Percentiles rank a stretch among this genome's conserved stretches.
These are phyloP conservation scores for Leishmania aethiopica DNA, from an alignment of 208 protist genomes.

Conservation along the genomic window DNA sequence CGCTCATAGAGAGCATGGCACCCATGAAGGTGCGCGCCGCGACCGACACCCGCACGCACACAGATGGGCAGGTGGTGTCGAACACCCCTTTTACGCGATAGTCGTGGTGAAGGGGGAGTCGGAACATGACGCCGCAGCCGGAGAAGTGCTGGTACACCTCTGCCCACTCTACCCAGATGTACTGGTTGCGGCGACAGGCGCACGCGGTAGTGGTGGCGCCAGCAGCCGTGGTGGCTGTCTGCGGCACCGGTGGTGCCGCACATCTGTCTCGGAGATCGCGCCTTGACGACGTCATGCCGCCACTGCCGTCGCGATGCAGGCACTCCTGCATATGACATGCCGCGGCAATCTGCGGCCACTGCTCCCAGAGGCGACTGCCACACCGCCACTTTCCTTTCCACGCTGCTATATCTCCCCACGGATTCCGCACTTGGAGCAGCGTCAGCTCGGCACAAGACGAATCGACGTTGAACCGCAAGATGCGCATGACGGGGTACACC, in stretches of 20 bases:
- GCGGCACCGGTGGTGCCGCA: not conserved
- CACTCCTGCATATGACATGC: slow-evolving; percentile 20
- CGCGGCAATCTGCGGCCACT: slow-evolving; percentile 24
- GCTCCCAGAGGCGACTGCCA: slow-evolving; percentile 20
- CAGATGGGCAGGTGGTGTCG: slow-evolving; percentile 32
- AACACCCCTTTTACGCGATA: slow-evolving; percentile 59
- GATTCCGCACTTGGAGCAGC: slow-evolving; percentile 28
- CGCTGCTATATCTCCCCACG: slow-evolving; percentile 24
- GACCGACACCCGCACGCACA: slow-evolving; percentile 50
- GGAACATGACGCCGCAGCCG: slow-evolving; percentile 55
- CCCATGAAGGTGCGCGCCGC: slow-evolving; percentile 29
- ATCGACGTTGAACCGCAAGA: slow-evolving; percentile 22
- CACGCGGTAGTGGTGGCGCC: not conserved
- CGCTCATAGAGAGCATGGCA: slow-evolving; percentile 22
- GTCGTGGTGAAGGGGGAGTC: slow-evolving; percentile 36
- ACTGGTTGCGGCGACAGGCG: slow-evolving; percentile 26
- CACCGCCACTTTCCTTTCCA: slow-evolving; percentile 32
- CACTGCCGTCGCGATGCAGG: not conserved
- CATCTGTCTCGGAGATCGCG: not conserved
- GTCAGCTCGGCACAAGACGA: slow-evolving; percentile 17
- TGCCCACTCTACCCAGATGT: slow-evolving; percentile 67
- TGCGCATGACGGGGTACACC: slow-evolving; percentile 27
- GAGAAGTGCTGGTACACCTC: slow-evolving; percentile 66
- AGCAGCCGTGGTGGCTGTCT: not conserved
- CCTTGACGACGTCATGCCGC: not conserved